Conservation (phyloP, 1,284 basidiomycete species). For the Ceraceosorus guamensis region DNA sequence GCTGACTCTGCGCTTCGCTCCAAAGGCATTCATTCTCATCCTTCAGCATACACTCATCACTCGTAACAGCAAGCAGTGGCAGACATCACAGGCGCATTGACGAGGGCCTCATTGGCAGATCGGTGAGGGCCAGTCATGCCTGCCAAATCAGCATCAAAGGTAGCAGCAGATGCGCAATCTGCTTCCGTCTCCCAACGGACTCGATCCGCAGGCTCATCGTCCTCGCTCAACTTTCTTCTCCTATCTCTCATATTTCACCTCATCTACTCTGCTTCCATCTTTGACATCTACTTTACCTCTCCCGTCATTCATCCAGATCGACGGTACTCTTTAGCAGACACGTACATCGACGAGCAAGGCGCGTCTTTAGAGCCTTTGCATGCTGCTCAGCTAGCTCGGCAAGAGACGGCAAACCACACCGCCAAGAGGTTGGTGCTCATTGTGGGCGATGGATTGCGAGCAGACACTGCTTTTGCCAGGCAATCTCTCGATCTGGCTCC, state of each 20-base stretch:
- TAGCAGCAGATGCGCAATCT: too few relatives aligned
- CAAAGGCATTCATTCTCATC: too few relatives aligned
- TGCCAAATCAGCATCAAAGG: too few relatives aligned
- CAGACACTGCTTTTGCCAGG: conserved; percentile 66
- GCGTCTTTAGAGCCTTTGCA: background rate
- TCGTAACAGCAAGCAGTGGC: too few relatives aligned
- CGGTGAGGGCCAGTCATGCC: too few relatives aligned
- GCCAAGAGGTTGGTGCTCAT: conserved; percentile 72
- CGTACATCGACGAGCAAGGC: background rate
- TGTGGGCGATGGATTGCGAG: conserved; percentile 66
- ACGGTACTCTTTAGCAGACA: conserved; percentile 20
- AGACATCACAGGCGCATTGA: too few relatives aligned
- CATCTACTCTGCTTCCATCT: conserved; percentile 52
- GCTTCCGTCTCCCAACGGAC: too few relatives aligned
- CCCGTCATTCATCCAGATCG: conserved; percentile 47
- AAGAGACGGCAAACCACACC: conserved; percentile 32
- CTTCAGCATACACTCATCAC: too few relatives aligned
- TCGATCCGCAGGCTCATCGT: too few relatives aligned
- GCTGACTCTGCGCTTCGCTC: too few relatives aligned
- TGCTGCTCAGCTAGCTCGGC: conserved; percentile 24
- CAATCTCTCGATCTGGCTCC: conserved; percentile 18
- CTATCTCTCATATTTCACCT: conserved; percentile 35
- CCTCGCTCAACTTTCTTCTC: conserved; percentile 1
- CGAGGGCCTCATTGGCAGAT: too few relatives aligned
- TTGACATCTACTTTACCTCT: conserved; percentile 78